Evolutionary conservation across 2,329 filamentous ascomycete genomes (phyloP), one percentile per base, ranked within the genome.

Genomic region (Fusarium xyrophilum): DNA sequence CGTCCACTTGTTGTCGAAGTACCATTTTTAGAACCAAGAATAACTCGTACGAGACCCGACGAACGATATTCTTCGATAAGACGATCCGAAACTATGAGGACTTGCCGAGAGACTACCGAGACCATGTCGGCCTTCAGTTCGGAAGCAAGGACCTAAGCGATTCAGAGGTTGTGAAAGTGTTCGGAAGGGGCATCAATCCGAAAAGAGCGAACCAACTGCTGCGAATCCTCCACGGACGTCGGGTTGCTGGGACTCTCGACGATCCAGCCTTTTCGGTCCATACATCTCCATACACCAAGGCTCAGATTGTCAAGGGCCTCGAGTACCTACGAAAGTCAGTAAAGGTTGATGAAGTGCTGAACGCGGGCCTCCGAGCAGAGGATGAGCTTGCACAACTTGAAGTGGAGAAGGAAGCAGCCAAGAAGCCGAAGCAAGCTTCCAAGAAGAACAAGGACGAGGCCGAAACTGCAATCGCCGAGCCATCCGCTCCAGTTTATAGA

Each of bases 231-330:
- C 88, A 91, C 73, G 88, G 88, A 12, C 83, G 87, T 36, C 82
- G 88, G 40, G 86, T 91, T 25, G 87, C 88, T 11, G 88, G 88
- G 35, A 89, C 88, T 6, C 79, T 90, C 42, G 83, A 87, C 14
- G 88, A 90, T 72, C 88, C 88, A 5, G 79, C 78, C 7, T 81
- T 86, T 48, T 77, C 78, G 36, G 67, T 77, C 28, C 83, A 87
- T 67, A 88, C 86, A 30, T 77, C 76, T 4, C 71, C 75, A 13
- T 88, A 80, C 67, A 77, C 78, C 12, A 56, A 76, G 5, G 63
- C 76, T 3, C 81, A 87, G 61, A 78, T 83, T 19, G 74, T 77
- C 19, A 80, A 72, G 42, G 88, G 82, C 2, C 77, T 91, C 57
- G 77, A 76, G 35, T 90, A 88, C 74, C 79, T 91, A 42, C 84